phyloP scores from a whole-genome alignment of 768 basidiomycete genomes.

The Termitomyces eurrhizus region DNA sequence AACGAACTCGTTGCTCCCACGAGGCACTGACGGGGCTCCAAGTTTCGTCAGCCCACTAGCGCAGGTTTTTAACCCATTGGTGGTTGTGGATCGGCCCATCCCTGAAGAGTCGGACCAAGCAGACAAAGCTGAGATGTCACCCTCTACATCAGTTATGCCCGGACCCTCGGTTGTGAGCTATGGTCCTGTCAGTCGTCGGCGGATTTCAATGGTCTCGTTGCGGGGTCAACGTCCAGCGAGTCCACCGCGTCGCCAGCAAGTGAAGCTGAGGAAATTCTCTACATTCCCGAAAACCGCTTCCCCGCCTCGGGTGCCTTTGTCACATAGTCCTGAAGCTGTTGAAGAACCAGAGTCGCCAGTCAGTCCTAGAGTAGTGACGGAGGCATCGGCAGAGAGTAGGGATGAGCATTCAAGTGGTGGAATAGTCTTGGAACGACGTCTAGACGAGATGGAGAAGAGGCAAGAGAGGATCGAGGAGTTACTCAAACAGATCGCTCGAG shows the following conservation, averaged over 20 bases:
- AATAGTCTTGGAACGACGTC: constrained; percentile 13
- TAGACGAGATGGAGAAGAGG: constrained; percentile 37
- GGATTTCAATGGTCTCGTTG: constrained; percentile 31
- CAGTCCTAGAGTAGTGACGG: constrained; percentile 20
- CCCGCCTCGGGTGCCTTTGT: constrained; percentile 9
- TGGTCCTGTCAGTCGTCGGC: constrained; percentile 39
- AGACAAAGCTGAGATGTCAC: constrained; percentile 11
- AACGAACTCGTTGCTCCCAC: constrained; percentile 38
- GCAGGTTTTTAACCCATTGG: constrained; percentile 67
- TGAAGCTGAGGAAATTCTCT: constrained; percentile 22
- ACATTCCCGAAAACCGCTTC: constrained; percentile 17
- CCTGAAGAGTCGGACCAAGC: constrained; percentile 25
- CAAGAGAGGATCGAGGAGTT: constrained; percentile 46
- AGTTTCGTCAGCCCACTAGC: constrained; percentile 62
- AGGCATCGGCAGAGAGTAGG: constrained; percentile 17
- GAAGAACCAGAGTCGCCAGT: constrained; percentile 11
- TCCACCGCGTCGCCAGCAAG: constrained; percentile 16
- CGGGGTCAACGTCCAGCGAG: constrained; percentile 15
- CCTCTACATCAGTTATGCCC: constrained; percentile 4
- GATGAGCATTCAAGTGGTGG: constrained; percentile 4
- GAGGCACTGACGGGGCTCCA: constrained; percentile 32
- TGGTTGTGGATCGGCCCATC: constrained; percentile 46
- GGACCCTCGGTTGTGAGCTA: constrained; percentile 32
- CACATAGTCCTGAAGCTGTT: constrained; percentile 18
- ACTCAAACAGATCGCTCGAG: constrained; percentile 33